Percentiles rank a stretch among this genome's conserved stretches.
phyloP scores from a whole-genome alignment of 2,329 filamentous ascomycete genomes.

The Pseudocercospora fuligena region DNA sequence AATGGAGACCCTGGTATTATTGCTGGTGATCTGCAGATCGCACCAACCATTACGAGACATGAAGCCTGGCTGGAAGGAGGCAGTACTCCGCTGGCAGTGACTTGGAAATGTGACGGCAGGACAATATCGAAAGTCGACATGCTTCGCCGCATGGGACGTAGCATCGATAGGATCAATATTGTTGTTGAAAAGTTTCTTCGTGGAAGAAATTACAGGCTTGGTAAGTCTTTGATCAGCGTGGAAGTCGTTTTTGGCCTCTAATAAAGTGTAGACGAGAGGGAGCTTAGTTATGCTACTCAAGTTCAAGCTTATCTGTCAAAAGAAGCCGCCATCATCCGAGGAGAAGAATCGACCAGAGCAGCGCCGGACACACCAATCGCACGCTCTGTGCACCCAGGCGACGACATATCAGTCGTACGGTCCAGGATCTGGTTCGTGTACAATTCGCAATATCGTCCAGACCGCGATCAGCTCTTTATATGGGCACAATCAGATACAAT shows the following conservation, averaged over 20 bases:
- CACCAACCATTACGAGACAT: conserved; percentile 4
- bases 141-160: not conserved
- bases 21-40: not conserved
- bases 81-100: not conserved
- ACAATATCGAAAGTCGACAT: conserved; percentile 1
- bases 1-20: not conserved
- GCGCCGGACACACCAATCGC: conserved; percentile 6
- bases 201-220: not conserved
- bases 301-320: not conserved
- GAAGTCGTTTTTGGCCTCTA: not conserved
- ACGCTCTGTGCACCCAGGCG: not conserved
- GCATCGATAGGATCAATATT: not conserved
- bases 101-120: conserved; percentile 13
- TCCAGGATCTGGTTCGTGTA: conserved; percentile 5
- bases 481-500: conserved; percentile 9
- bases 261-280: not conserved
- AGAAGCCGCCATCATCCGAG: not conserved
- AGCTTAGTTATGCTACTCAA: not conserved
- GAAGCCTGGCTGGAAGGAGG: conserved; percentile 14
- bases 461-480: not conserved
- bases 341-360: not conserved
- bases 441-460: not conserved
- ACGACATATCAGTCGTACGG: not conserved
- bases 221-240: not conserved
- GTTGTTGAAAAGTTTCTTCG: not conserved